These are phyloP conservation scores for Trichosanthes cucumerina DNA, from an alignment of 306 rosid genomes.

Conservation along the genomic window DNA sequence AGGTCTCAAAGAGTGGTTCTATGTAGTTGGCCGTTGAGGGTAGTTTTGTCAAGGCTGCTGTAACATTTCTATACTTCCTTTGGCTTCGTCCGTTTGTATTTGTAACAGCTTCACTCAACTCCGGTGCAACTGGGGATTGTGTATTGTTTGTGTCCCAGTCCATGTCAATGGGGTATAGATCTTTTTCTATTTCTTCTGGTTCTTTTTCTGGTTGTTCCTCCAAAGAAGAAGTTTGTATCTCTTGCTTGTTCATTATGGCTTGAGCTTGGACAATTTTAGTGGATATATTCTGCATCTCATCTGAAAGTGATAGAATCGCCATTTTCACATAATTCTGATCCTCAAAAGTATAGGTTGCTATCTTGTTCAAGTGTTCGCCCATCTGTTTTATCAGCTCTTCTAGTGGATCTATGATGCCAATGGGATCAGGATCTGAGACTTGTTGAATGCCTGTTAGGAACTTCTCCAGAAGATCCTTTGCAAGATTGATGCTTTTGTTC, in stretches of 20 bases:
- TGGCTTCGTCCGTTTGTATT: slow-evolving; percentile 5
- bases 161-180: slow-evolving; percentile 26
- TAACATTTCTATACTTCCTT: slow-evolving; percentile 2
- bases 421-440: slow-evolving; percentile 8
- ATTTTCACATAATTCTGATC: slow-evolving; percentile 25
- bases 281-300: slow-evolving; percentile 27
- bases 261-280: neutral
- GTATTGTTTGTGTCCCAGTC: slow-evolving; percentile 17
- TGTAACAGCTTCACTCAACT: neutral
- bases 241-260: neutral
- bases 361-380: slow-evolving; percentile 27
- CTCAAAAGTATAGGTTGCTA: slow-evolving; percentile 23
- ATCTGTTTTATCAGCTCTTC: slow-evolving; percentile 22
- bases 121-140: slow-evolving; percentile 1
- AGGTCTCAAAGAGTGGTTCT: slow-evolving; percentile 34
- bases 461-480: slow-evolving; percentile 24
- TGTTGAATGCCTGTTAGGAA: slow-evolving; percentile 14
- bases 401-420: slow-evolving; percentile 13
- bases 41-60: neutral
- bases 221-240: slow-evolving; percentile 6
- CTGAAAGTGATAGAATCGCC: slow-evolving; percentile 23
- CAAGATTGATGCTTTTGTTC: slow-evolving; percentile 18
- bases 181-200: slow-evolving; percentile 15
- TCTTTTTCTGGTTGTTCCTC: slow-evolving; percentile 13
- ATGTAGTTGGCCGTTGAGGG: slow-evolving; percentile 15